These are phyloP conservation scores for Septoria petroselini DNA, from an alignment of 2,329 filamentous ascomycete genomes.

Conservation along the genomic window DNA sequence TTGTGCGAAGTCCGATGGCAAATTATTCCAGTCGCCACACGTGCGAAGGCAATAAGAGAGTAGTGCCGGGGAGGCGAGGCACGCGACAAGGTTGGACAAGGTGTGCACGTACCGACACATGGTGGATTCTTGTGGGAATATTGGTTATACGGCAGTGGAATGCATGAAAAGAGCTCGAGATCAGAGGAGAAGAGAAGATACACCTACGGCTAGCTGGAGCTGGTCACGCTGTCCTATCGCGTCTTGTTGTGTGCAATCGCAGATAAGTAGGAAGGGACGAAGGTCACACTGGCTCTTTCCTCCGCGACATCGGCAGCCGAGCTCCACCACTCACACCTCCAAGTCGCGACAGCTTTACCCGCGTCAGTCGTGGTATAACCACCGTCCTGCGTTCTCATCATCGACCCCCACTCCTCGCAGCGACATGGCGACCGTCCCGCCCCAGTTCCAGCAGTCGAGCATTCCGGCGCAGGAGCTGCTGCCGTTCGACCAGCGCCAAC, in stretches of 20 bases:
- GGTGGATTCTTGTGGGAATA: slow-evolving; percentile 5
- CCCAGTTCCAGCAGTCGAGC: slow-evolving; percentile 28
- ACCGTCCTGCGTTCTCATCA: no score
- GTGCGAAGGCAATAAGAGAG: neutral
- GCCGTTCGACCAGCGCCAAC: slow-evolving; percentile 84
- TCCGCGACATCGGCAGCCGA: no score
- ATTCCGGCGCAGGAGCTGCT: slow-evolving; percentile 39
- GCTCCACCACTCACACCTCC: no score
- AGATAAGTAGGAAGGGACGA: no score
- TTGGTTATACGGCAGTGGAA: neutral
- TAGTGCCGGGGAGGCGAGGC: neutral
- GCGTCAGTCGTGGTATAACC: no score
- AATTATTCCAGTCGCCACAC: no score
- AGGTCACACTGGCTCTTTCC: no score
- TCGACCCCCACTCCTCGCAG: neutral
- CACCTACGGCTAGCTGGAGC: neutral
- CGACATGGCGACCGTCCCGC: slow-evolving; percentile 34
- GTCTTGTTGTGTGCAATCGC: no score
- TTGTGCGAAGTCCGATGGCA: no score
- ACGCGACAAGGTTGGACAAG: slow-evolving; percentile 34
- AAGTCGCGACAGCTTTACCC: no score
- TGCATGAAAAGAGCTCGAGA: neutral
- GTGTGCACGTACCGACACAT: slow-evolving; percentile 37
- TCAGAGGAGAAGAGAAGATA: neutral
- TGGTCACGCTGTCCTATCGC: no score